Conservation (phyloP, 257 asterid species). For the Handroanthus guayacan region DNA sequence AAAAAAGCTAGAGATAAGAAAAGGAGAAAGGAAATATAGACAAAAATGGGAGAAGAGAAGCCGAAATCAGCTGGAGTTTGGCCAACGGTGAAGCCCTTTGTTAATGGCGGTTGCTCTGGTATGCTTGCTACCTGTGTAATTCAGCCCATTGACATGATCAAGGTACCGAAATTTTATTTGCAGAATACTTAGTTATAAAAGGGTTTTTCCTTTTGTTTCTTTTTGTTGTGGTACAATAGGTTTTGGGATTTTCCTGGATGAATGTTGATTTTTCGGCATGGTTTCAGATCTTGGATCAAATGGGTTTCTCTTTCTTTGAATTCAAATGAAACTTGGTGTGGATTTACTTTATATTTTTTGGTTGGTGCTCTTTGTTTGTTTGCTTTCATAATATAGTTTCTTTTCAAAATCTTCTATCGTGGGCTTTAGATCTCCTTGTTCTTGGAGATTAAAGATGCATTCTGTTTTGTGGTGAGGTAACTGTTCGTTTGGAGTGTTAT, state of each 20-base stretch:
- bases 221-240: too few relatives aligned
- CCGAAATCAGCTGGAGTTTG: conserved; percentile 63
- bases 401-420: not conserved
- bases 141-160: conserved; percentile 70
- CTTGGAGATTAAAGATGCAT: not conserved
- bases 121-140: conserved; percentile 89
- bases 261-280: conserved; percentile 4
- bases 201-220: not conserved
- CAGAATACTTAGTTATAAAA: not conserved
- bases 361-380: not conserved
- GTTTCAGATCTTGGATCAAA: conserved; percentile 37
- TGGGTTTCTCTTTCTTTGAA: conserved; percentile 14
- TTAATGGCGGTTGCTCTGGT: conserved; percentile 82
- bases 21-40: not conserved
- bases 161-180: conserved; percentile 38
- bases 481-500: not conserved
- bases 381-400: not conserved
- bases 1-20: not conserved
- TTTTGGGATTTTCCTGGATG: not conserved
- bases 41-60: conserved; percentile 69
- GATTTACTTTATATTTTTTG: not conserved
- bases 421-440: conserved; percentile 8
- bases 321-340: not conserved
- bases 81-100: conserved; percentile 76
- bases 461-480: not conserved